Evolutionary conservation across 345 rosid genomes (phyloP), one percentile per base, ranked within the genome.

Genomic region (Gossypium sturtianum): DNA sequence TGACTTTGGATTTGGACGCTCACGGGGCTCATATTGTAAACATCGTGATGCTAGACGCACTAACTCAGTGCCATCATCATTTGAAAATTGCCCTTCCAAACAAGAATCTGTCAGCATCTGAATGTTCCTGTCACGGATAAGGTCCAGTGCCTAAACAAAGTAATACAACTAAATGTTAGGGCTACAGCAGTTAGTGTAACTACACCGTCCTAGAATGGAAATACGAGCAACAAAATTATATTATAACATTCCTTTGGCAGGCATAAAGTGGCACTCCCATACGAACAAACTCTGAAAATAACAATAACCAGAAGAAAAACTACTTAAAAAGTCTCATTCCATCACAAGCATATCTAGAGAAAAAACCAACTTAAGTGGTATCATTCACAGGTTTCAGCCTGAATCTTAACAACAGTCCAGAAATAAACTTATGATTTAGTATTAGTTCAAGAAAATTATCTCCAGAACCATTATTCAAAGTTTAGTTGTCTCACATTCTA

Each of bases 1-100:
- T 25, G 87, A 86, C 79, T 89, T 94, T 19, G 93, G 85, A 84
- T 88, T 89, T 72, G 98, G 98, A 7, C 98, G 88, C 53, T 94
- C 98, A 64, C 93, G 89, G 41, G 96, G 94, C 88, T 94, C 98
- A 75, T 89, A 91, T 73, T 94, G 96, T 79, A 94, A 84, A 84
- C 98, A 94, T 58, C 97, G 81, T 63, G 98, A 92, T 75, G 98
- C 98, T 80, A 94, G 80, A 38, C 98, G 93, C 60, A 94, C 88
- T 75, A 92, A 84, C 79, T 94, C 98, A 52, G 97, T 88, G 29
- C 97, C 98, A 19, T 94, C 98, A 29, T 85, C 93, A 70, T 83
- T 83, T 48, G 93, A 86, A 80, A 91, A 91, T 60, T 92, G 93
- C 54, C 98, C 98, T 86, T 87, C 93, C 82, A 94, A 86, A 85